These are phyloP conservation scores for Paxillus rubicundulus DNA, from an alignment of 768 basidiomycete genomes.

Conservation along the genomic window DNA sequence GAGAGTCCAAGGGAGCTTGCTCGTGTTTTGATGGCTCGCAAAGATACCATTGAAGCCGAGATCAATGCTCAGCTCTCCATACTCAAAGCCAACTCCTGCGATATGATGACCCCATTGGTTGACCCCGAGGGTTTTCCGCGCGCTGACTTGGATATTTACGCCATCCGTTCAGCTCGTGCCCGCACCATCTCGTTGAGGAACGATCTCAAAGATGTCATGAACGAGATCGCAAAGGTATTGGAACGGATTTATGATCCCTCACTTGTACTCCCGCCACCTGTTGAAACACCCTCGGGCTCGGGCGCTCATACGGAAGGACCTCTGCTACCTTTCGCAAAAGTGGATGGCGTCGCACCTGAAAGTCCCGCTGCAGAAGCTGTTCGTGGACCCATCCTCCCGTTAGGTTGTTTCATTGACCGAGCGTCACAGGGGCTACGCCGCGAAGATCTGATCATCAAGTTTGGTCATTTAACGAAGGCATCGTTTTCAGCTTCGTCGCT, in stretches of 20 bases:
- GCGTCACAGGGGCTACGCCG: slow-evolving; percentile 57
- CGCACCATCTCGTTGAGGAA: slow-evolving; percentile 81
- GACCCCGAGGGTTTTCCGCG: slow-evolving; percentile 89
- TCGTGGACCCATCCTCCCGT: slow-evolving; percentile 22
- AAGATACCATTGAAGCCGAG: slow-evolving; percentile 71
- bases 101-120: slow-evolving; percentile 72
- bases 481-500: slow-evolving; percentile 57
- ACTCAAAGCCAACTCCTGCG: slow-evolving; percentile 60
- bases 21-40: slow-evolving; percentile 60
- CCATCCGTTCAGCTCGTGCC: slow-evolving; percentile 70
- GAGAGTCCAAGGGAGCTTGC: slow-evolving; percentile 55
- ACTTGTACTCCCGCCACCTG: slow-evolving; percentile 12
- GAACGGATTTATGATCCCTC: slow-evolving; percentile 63
- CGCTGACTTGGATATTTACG: slow-evolving; percentile 80
- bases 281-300: slow-evolving; percentile 24
- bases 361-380: slow-evolving; percentile 88
- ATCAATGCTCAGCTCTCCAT: slow-evolving; percentile 61
- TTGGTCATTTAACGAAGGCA: slow-evolving; percentile 57
- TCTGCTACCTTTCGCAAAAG: slow-evolving; percentile 66
- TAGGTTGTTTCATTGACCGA: background rate
- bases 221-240: slow-evolving; percentile 64
- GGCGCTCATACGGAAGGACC: slow-evolving; percentile 12
- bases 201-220: slow-evolving; percentile 65
- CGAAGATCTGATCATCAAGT: slow-evolving; percentile 71
- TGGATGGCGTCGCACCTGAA: slow-evolving; percentile 74